A percentile compares a stretch with the other conserved stretches of the same genome.
Conservation (phyloP, 1,284 basidiomycete genomes). For the Xerocomus nothofagi region DNA sequence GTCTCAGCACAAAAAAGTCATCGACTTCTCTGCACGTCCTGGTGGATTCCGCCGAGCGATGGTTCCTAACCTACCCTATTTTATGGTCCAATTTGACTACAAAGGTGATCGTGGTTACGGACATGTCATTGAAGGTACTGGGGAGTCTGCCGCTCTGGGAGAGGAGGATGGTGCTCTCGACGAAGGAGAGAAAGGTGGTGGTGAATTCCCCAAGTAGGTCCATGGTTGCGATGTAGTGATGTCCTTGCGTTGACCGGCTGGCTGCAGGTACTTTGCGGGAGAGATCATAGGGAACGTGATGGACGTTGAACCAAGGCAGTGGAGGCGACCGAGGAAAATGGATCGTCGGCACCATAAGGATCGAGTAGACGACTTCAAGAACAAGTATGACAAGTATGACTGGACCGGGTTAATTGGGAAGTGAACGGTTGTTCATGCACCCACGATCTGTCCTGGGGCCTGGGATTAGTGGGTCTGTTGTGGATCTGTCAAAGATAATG, state of each 20-base stretch:
- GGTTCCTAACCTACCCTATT: slow-evolving; percentile 97
- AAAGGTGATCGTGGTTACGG: slow-evolving; percentile 97
- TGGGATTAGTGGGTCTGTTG: slow-evolving; percentile 1
- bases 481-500: slow-evolving; percentile 29
- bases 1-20: slow-evolving; percentile 96
- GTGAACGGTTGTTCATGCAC: slow-evolving; percentile 8
- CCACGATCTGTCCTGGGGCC: neutral
- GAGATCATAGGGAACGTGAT: slow-evolving; percentile 94
- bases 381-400: slow-evolving; percentile 70
- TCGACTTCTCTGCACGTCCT: slow-evolving; percentile 86
- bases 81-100: slow-evolving; percentile 98
- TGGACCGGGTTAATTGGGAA: slow-evolving; percentile 74
- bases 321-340: slow-evolving; percentile 78
- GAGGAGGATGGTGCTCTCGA: slow-evolving; percentile 68
- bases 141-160: slow-evolving; percentile 61
- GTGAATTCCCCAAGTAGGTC: slow-evolving; percentile 82
- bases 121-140: slow-evolving; percentile 91
- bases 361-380: slow-evolving; percentile 66
- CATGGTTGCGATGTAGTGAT: neutral
- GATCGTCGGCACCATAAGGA: slow-evolving; percentile 73
- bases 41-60: slow-evolving; percentile 90
- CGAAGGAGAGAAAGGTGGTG: slow-evolving; percentile 85
- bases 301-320: slow-evolving; percentile 84
- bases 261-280: slow-evolving; percentile 82
- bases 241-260: slow-evolving; percentile 6